These are phyloP conservation scores for Cucurbita ficifolia DNA, from an alignment of 306 rosid species.

Conservation along the genomic window DNA sequence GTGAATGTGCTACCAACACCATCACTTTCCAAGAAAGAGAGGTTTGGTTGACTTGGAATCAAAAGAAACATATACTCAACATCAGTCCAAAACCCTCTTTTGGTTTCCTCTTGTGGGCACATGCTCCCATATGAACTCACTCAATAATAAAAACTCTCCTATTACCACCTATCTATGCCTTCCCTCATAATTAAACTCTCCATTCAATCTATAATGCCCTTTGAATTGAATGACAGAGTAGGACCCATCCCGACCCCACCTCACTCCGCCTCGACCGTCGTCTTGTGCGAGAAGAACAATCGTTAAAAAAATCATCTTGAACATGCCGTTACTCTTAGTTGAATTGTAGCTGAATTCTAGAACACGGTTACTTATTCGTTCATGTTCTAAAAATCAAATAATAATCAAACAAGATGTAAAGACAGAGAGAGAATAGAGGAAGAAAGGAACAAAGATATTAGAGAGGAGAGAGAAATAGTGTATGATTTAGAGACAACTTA, in stretches of 20 bases:
- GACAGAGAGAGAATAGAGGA: too few species aligned
- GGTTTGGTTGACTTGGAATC: constrained; percentile 35
- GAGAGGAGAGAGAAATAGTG: neutral
- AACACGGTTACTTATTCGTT: too few species aligned
- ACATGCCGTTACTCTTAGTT: too few species aligned
- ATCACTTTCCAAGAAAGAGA: constrained; percentile 9
- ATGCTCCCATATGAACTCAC: constrained; percentile 55
- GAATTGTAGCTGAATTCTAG: too few species aligned
- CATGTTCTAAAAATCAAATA: too few species aligned
- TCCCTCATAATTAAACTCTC: neutral
- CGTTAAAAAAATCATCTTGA: too few species aligned
- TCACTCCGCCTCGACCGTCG: neutral
- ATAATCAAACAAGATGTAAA: too few species aligned
- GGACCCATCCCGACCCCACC: neutral
- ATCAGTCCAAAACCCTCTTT: constrained; percentile 46
- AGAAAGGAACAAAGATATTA: too few species aligned
- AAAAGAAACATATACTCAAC: constrained; percentile 21
- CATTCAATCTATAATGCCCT: neutral
- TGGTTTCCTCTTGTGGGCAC: constrained; percentile 28
- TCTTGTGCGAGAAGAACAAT: too few species aligned
- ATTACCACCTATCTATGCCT: neutral
- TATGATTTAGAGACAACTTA: constrained; percentile 14
- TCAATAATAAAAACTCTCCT: constrained; percentile 1
- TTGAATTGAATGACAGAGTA: too few species aligned
- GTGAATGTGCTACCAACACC: neutral